A percentile compares a stretch with the other conserved stretches of the same genome.
Evolutionary conservation across 169 alveolate species (phyloP).

Genomic region (Neospora caninum): DNA sequence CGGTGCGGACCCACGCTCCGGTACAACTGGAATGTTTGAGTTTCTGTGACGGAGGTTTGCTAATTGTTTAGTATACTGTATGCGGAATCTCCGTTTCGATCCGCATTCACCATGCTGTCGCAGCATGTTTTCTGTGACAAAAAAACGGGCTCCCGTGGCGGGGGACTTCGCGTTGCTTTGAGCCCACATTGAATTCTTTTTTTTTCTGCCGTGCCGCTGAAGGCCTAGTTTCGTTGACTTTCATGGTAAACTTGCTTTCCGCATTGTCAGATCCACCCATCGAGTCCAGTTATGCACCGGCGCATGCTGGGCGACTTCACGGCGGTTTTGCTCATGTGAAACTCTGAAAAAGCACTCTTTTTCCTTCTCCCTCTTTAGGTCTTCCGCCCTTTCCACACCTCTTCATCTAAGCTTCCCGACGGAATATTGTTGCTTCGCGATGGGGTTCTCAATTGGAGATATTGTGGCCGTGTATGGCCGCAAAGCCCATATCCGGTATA

Average conservation of each 20-base stretch:
- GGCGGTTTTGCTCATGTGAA: background rate
- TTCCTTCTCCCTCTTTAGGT: background rate
- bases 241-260: background rate
- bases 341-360: background rate
- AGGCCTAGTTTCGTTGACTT: background rate
- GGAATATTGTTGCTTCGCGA: background rate
- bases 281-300: background rate
- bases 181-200: background rate
- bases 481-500: slow-evolving; percentile 49
- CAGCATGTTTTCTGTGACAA: background rate
- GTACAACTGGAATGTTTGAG: background rate
- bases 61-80: background rate
- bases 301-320: background rate
- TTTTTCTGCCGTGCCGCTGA: background rate
- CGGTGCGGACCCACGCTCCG: background rate
- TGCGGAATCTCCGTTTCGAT: background rate
- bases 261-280: background rate
- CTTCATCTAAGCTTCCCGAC: background rate
- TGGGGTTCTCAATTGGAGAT: slow-evolving; percentile 57
- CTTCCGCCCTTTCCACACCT: background rate
- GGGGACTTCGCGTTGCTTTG: background rate
- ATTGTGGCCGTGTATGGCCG: slow-evolving; percentile 58
- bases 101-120: background rate
- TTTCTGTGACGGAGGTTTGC: background rate
- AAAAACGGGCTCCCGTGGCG: background rate